phyloP scores from a whole-genome alignment of 2,329 filamentous ascomycete genomes.

The Scytalidium lignicola region DNA sequence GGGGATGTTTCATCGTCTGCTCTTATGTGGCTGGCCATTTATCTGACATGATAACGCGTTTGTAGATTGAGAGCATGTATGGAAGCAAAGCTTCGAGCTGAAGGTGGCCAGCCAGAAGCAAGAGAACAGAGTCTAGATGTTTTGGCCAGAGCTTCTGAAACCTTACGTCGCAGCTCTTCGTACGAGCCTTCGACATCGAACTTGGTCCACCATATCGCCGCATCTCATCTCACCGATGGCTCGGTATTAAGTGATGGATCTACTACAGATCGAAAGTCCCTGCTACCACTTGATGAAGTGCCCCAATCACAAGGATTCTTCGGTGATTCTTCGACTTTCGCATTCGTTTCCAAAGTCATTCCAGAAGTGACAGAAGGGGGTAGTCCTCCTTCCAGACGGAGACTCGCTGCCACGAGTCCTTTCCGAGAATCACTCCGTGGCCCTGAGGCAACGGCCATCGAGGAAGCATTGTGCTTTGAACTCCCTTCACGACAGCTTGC shows the following conservation, averaged over 20 bases:
- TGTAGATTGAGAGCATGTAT: not conserved
- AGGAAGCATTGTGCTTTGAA: slow-evolving; percentile 25
- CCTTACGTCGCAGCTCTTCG: not conserved
- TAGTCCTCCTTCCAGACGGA: not conserved
- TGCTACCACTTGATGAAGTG: not conserved
- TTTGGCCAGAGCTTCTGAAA: not conserved
- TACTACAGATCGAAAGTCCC: not conserved
- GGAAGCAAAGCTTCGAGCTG: not conserved
- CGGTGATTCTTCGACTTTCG: not conserved
- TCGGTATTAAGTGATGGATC: not conserved
- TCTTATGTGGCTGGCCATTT: too few relatives aligned
- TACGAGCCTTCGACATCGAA: not conserved
- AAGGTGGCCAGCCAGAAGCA: not conserved
- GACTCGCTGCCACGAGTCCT: not conserved
- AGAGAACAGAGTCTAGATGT: not conserved
- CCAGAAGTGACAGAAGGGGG: not conserved
- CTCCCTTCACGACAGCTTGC: slow-evolving; percentile 66
- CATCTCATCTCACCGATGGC: not conserved
- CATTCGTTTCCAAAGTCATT: not conserved
- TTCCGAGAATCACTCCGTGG: not conserved
- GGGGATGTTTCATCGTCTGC: too few relatives aligned
- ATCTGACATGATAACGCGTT: not conserved
- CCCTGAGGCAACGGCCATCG: not conserved
- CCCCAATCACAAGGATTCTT: not conserved
- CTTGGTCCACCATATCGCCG: not conserved